Evolutionary conservation across 306 rosid genomes (phyloP).

Genomic region (Senna tora): DNA sequence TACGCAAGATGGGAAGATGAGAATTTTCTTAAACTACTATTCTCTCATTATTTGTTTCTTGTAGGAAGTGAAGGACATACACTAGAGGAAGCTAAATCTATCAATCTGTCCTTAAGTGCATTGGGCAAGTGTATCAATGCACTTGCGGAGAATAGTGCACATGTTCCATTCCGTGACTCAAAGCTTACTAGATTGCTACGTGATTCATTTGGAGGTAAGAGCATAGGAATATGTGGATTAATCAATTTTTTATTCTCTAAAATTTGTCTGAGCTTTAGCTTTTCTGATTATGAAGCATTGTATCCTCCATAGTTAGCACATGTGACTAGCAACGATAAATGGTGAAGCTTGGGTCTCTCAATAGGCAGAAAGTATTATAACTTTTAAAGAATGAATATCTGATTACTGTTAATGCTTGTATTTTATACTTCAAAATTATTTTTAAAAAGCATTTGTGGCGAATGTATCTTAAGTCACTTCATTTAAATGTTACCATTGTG

Average conservation of each 20-base stretch:
- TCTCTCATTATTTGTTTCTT: conserved; percentile 38
- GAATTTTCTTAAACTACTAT: conserved; percentile 25
- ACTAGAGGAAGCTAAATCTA: conserved; percentile 96
- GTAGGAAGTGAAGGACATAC: conserved; percentile 99
- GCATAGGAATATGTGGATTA: conserved; percentile 27
- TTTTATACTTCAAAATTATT: conserved; percentile 15
- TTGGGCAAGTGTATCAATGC: conserved; percentile 96
- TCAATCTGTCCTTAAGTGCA: conserved; percentile 95
- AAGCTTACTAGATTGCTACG: conserved; percentile 94
- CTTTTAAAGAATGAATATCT: conserved; percentile 9
- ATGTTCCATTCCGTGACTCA: conserved; percentile 97
- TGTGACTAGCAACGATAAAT: neutral
- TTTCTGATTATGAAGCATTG: conserved; percentile 11
- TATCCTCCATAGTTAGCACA: conserved; percentile 12
- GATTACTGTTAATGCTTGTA: conserved; percentile 16
- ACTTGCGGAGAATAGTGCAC: conserved; percentile 90
- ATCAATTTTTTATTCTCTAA: conserved; percentile 14
- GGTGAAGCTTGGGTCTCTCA: conserved; percentile 4
- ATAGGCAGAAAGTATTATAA: neutral
- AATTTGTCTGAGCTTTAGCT: neutral
- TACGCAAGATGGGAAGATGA: conserved; percentile 22
- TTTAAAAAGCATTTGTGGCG: conserved; percentile 11
- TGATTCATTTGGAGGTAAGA: conserved; percentile 96
- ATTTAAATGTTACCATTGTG: conserved; percentile 21
- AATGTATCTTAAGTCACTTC: conserved; percentile 22